Conservation (phyloP, 2,329 filamentous ascomycete species). For the Coleophoma cylindrospora region DNA sequence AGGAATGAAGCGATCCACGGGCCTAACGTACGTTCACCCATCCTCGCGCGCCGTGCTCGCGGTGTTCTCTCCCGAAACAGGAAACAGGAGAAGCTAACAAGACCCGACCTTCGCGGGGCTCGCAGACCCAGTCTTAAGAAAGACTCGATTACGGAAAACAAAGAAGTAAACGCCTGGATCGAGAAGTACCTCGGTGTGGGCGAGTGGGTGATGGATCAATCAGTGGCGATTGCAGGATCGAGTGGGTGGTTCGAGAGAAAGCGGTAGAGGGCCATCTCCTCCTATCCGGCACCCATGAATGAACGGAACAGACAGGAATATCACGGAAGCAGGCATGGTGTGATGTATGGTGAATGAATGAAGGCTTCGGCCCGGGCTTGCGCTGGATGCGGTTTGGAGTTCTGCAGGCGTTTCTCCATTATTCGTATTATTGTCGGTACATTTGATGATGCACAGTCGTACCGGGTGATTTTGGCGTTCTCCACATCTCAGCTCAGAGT, state of each 20-base stretch:
- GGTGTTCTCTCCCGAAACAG: not conserved
- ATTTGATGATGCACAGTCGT: no score
- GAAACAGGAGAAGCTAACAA: conserved; percentile 34
- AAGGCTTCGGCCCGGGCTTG: no score
- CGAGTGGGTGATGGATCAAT: conserved; percentile 98
- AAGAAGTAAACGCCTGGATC: conserved; percentile 81
- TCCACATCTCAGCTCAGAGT: no score
- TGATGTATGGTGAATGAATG: no score
- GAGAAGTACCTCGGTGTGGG: conserved; percentile 91
- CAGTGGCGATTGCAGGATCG: conserved; percentile 82
- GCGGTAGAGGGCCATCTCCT: conserved; percentile 42
- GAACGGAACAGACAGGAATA: no score
- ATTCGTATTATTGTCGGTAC: no score
- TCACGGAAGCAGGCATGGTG: no score
- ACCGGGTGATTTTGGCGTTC: no score
- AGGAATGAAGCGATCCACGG: conserved; percentile 94
- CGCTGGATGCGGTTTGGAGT: no score
- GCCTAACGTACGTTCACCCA: conserved; percentile 77
- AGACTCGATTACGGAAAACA: conserved; percentile 78
- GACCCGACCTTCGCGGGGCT: conserved; percentile 30
- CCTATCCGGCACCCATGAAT: no score
- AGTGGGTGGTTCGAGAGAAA: conserved; percentile 90
- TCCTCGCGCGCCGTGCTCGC: no score
- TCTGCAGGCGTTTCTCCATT: no score
- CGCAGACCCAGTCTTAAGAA: conserved; percentile 76